Conservation (phyloP, 495 filamentous ascomycete species). For the Tirmania nivea region DNA sequence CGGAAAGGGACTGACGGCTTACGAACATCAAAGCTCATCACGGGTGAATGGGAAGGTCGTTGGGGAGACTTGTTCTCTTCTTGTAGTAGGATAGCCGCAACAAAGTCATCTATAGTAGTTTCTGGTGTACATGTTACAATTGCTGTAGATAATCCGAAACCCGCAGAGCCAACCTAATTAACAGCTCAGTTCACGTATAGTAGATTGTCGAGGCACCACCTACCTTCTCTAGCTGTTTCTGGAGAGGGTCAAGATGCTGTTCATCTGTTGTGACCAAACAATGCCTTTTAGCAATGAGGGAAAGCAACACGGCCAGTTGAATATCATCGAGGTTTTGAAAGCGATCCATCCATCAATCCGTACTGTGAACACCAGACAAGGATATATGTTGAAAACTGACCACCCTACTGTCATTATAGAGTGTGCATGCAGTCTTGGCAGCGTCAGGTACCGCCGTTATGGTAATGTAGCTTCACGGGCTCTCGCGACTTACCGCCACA, state of each 20-base stretch:
- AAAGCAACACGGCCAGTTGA: conserved; percentile 68
- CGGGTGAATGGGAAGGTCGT: conserved; percentile 9
- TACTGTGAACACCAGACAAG: too few relatives aligned
- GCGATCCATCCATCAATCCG: conserved; percentile 9
- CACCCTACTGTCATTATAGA: too few relatives aligned
- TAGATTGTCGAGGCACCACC: neutral
- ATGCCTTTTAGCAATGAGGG: conserved; percentile 57
- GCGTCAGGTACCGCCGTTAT: too few relatives aligned
- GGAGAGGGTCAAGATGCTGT: conserved; percentile 37
- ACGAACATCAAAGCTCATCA: conserved; percentile 11
- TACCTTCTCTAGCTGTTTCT: conserved; percentile 53
- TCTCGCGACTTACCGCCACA: neutral
- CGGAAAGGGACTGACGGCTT: neutral
- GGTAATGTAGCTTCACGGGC: too few relatives aligned
- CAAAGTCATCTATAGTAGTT: conserved; percentile 64
- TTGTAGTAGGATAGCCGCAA: conserved; percentile 38
- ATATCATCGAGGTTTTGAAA: conserved; percentile 61
- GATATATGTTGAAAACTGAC: too few relatives aligned
- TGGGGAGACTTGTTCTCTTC: conserved; percentile 10
- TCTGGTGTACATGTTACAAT: conserved; percentile 48
- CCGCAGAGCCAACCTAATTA: conserved; percentile 37
- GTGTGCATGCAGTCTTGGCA: too few relatives aligned
- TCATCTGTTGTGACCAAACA: conserved; percentile 62
- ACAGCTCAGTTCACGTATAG: neutral
- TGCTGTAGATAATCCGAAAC: conserved; percentile 46